Conservation (phyloP, 495 filamentous ascomycete species). For the Clavariopsis aquatica region DNA sequence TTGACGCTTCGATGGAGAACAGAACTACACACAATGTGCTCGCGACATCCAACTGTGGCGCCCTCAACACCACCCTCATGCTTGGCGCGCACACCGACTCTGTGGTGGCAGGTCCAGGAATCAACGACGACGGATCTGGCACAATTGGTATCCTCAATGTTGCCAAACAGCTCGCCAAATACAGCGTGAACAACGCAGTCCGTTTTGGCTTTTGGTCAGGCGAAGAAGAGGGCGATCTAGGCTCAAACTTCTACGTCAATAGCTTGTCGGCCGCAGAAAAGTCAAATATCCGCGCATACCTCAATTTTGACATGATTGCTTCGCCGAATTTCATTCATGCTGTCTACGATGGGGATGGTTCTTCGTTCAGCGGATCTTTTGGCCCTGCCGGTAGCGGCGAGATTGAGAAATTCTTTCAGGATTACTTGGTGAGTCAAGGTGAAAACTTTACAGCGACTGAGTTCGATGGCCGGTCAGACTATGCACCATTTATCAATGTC, state of each 20-base stretch:
- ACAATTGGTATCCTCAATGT: conserved; percentile 64
- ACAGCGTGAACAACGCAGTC: conserved; percentile 63
- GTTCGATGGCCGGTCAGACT: conserved; percentile 69
- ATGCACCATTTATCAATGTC: conserved; percentile 64
- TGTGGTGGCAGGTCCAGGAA: conserved; percentile 61
- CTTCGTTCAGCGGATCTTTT: conserved; percentile 56
- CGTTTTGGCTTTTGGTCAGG: conserved; percentile 71
- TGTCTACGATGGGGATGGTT: conserved; percentile 73
- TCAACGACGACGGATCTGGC: conserved; percentile 72
- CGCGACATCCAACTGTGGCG: conserved; percentile 64
- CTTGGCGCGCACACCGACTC: conserved; percentile 71
- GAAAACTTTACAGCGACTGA: conserved; percentile 52
- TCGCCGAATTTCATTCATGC: conserved; percentile 68
- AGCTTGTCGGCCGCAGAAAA: conserved; percentile 51
- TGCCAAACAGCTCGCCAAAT: conserved; percentile 61
- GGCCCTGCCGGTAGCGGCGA: conserved; percentile 65
- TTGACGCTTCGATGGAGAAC: conserved; percentile 46
- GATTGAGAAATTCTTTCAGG: conserved; percentile 64
- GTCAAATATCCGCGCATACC: conserved; percentile 63
- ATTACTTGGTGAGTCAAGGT: conserved; percentile 55
- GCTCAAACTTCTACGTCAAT: conserved; percentile 61
- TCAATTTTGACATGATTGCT: conserved; percentile 82
- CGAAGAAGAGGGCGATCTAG: conserved; percentile 67
- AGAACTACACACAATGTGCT: conserved; percentile 60
- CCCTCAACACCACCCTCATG: conserved; percentile 63